Base-by-base conservation (phyloP, 2,329 filamentous ascomycete genomes). In the Aaosphaeria pasadenensis region DNA sequence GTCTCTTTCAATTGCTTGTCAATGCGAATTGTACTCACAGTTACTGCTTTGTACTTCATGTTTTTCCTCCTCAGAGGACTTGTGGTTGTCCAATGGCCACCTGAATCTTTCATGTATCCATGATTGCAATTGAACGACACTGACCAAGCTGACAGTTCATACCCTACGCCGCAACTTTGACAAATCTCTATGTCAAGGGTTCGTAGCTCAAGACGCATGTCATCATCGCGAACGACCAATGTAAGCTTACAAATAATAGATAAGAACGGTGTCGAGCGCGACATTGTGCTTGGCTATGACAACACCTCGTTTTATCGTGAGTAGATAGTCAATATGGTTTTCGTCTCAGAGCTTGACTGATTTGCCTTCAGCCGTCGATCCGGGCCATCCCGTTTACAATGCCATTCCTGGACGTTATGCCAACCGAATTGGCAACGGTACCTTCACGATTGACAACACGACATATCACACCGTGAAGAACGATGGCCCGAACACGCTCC, bases 381-480 rank as follows among this genome's bases (percentile, higher is more conserved):
- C 64, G 28, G 61, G 62, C 30, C 64, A 67, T 44, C 64, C 64
- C 6, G 64, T 67, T 9, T 67, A 66, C 52, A 67, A 67, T 48
- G 62, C 63, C 24, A 58, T 67, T 35, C 64, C 64, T 9, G 64
- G 64, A 28, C 56, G 60, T 30, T 67, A 67, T 44, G 62, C 59
- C 35, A 66, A 66, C 38, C 63, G 64, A n/a, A 67, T 67, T 47
- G 62, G 64, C 30, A 62, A 63, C n/a, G 64, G 52, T 11, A 54
- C 54, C 28, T 67, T 63, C 52, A 53, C 51, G 5, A 57, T 67
- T 35, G 63, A 64, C 50, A 56, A 59, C 17, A 50, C 57, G 7
- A 63, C 57, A 1, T 66, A 67, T 49, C 45, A 60, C 30, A 61
- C 57, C 2, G 47, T 58, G 39, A 52, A 57, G 48, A 67, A 67